Evolutionary conservation across 1,284 basidiomycete genomes (phyloP).

Genomic region (Ustilago trichophora): DNA sequence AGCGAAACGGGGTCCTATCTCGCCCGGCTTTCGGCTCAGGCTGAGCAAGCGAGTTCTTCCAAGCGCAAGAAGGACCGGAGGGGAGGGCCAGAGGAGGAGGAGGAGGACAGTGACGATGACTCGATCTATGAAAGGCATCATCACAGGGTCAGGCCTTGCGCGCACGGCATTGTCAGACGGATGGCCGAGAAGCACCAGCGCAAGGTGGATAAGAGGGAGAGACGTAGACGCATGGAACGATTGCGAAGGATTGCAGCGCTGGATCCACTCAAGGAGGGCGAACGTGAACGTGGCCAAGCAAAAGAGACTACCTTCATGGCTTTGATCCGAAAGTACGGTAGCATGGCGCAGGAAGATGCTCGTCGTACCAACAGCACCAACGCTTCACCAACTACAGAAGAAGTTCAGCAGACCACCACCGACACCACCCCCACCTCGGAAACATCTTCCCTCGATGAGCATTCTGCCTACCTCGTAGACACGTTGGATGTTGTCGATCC

Average conservation of each 20-base stretch:
- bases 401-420: neutral
- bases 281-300: conserved; percentile 17
- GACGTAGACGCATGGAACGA: conserved; percentile 16
- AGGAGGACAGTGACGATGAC: conserved; percentile 12
- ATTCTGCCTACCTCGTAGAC: conserved; percentile 40
- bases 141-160: neutral
- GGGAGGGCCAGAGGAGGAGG: too few species aligned
- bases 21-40: conserved; percentile 22
- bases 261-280: conserved; percentile 30
- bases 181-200: conserved; percentile 30
- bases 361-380: neutral
- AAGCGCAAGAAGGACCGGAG: neutral
- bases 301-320: conserved; percentile 47
- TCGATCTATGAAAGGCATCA: conserved; percentile 3
- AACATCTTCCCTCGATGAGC: conserved; percentile 23
- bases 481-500: conserved; percentile 77
- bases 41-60: conserved; percentile 11
- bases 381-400: neutral
- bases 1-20: conserved; percentile 30
- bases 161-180: conserved; percentile 19
- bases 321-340: conserved; percentile 36
- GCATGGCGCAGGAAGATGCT: conserved; percentile 15
- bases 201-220: conserved; percentile 23
- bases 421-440: neutral
- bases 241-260: conserved; percentile 38